phyloP scores from a whole-genome alignment of 1,139 yeast genomes.

The Kurtzmaniella quercitrusa region DNA sequence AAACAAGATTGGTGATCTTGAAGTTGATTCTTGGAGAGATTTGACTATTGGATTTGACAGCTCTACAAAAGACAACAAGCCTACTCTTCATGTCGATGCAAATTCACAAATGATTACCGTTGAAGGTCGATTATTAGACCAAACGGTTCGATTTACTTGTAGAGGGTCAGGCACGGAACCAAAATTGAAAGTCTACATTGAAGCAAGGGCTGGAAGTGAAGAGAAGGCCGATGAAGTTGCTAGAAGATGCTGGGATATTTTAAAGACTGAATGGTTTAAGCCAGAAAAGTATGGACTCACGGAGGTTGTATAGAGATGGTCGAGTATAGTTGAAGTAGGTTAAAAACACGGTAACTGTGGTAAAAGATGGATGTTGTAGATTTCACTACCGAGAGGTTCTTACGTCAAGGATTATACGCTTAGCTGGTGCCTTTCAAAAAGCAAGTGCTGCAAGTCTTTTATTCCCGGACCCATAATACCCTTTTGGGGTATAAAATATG shows the following conservation, averaged over 20 bases:
- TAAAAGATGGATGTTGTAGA: too few species aligned
- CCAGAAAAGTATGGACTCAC: slow-evolving; percentile 41
- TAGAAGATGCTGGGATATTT: slow-evolving; percentile 59
- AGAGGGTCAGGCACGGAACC: slow-evolving; percentile 98
- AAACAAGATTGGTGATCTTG: slow-evolving; percentile 45
- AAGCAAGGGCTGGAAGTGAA: slow-evolving; percentile 54
- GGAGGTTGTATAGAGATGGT: slow-evolving; percentile 29
- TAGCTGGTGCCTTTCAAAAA: too few species aligned
- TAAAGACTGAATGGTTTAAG: slow-evolving; percentile 56
- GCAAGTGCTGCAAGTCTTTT: too few species aligned
- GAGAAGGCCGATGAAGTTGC: slow-evolving; percentile 50
- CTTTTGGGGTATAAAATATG: too few species aligned
- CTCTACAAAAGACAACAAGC: slow-evolving; percentile 50
- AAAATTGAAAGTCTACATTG: slow-evolving; percentile 86
- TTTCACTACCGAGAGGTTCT: too few species aligned
- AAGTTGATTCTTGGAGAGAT: slow-evolving; percentile 71
- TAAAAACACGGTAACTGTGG: too few species aligned
- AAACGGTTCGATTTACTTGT: slow-evolving; percentile 67
- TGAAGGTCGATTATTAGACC: slow-evolving; percentile 27
- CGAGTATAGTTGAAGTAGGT: too few species aligned
- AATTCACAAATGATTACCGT: slow-evolving; percentile 85
- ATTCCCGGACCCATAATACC: too few species aligned
- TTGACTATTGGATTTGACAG: slow-evolving; percentile 81
- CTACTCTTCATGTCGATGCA: slow-evolving; percentile 66
- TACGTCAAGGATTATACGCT: too few species aligned